Evolutionary conservation across 768 basidiomycete species (phyloP), one percentile per base, ranked within the genome.

Genomic region (Boletus subparvulus): DNA sequence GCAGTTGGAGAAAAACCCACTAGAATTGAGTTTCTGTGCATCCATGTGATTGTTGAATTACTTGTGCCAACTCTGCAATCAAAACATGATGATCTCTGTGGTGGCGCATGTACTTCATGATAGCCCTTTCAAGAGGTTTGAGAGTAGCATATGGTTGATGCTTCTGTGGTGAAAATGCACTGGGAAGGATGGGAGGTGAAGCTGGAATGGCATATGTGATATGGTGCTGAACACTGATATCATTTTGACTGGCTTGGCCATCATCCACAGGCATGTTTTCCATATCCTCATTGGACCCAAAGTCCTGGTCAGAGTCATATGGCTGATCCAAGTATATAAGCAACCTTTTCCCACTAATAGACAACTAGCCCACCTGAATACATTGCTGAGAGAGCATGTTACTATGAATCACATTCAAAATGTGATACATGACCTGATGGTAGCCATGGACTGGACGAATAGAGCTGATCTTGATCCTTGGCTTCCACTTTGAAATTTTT

Each of bases 341-440:
- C 6, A 42, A 1, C 17, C 10, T 24, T 44, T 16, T 21, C 21
- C 32, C 24, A 46, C 10, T 12, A 39, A 33, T 41, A 40, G 7
- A 40, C 24, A 36, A 52, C 19, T n/a, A 43, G 3, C 57, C 33
- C 17, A 68, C 65, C 50, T 57, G 44, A 42, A 26, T 19, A 13
- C 49, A 13, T n/a, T 49, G 56, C 36, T 61, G 60, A 43, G 40
- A 40, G 11, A 54, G 55, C 1, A 60, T 49, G 46, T 46, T 56
- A 6, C 24, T 50, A 7, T 55, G 52, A 12, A 72, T 66, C 41
- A 66, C 66, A 55, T 65, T 45, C 17, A 73, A 49, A 33, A 21
- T 49, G 50, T 72, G 70, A 52, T 62, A 48, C 51, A 73, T 56
- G 11, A 68, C 68, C 21, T 73, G 62, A 52, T 67, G n/a, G 21